Percentiles rank a stretch among this genome's conserved stretches.
Evolutionary conservation across 2,329 filamentous ascomycete species (phyloP).

Genomic region (Fusarium verrucosum): DNA sequence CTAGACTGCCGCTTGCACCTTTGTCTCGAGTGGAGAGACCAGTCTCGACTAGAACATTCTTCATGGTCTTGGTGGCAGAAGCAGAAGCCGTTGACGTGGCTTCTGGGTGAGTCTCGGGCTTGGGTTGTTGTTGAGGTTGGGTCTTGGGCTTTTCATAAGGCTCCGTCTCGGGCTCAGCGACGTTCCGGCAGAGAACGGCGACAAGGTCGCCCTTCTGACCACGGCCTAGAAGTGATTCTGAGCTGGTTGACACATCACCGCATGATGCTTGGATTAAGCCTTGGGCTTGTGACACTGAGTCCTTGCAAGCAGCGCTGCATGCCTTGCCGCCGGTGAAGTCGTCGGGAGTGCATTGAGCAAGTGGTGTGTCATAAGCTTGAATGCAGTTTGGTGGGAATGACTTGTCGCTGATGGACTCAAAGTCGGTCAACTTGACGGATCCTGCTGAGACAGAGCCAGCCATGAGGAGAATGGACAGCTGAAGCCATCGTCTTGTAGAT

Average conservation of each 20-base stretch:
- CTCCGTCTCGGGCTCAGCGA: slow-evolving; percentile 21
- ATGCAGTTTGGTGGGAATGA: slow-evolving; percentile 52
- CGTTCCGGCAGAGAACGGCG: slow-evolving; percentile 48
- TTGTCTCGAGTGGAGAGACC: background rate
- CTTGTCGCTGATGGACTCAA: slow-evolving; percentile 53
- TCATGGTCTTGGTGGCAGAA: slow-evolving; percentile 11
- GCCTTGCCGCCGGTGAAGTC: slow-evolving; percentile 51
- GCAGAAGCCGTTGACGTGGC: slow-evolving; percentile 10
- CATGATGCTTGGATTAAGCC: slow-evolving; percentile 45
- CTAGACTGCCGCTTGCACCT: slow-evolving; percentile 2
- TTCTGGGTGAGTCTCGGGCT: slow-evolving; percentile 3
- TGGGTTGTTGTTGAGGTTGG: slow-evolving; percentile 15
- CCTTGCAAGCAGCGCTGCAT: slow-evolving; percentile 53
- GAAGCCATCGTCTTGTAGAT: slow-evolving; percentile 39
- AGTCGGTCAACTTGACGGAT: slow-evolving; percentile 51
- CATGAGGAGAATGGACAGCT: slow-evolving; percentile 38
- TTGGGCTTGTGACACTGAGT: slow-evolving; percentile 44
- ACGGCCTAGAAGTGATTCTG: slow-evolving; percentile 50
- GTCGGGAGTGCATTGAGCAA: slow-evolving; percentile 49
- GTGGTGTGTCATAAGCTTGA: slow-evolving; percentile 54
- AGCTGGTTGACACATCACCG: slow-evolving; percentile 33
- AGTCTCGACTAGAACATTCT: slow-evolving; percentile 34
- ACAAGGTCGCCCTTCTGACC: slow-evolving; percentile 51
- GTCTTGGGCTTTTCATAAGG: slow-evolving; percentile 4
- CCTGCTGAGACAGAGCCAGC: slow-evolving; percentile 38